Conservation (phyloP, 1,284 basidiomycete genomes). For the Tremellales sp. region DNA sequence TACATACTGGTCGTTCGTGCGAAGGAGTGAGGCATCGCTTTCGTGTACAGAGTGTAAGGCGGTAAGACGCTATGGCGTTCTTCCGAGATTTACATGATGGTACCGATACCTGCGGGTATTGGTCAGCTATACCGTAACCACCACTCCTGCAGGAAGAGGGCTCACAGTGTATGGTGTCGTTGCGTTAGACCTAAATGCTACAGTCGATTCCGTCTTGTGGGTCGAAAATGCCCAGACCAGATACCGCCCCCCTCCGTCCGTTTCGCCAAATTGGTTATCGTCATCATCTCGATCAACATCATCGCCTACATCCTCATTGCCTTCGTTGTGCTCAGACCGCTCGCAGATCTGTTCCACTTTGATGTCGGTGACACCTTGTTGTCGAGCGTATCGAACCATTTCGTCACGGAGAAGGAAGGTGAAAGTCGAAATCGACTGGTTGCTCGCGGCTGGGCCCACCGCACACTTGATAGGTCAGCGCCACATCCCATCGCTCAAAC, state of each 20-base stretch:
- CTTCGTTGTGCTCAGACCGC: slow-evolving; percentile 8
- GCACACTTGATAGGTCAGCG: not conserved
- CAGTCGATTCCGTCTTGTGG: not conserved
- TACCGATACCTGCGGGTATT: not conserved
- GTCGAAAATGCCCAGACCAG: not conserved
- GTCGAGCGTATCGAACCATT: slow-evolving; percentile 12
- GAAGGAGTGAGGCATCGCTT: slow-evolving; percentile 22
- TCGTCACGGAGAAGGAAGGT: not conserved
- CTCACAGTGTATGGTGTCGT: slow-evolving; percentile 19
- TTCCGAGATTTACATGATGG: not conserved
- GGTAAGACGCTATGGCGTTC: not conserved
- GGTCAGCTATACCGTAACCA: not conserved
- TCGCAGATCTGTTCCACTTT: slow-evolving; percentile 39
- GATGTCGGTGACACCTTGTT: slow-evolving; percentile 20
- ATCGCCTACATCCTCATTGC: slow-evolving; percentile 14
- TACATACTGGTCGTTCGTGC: slow-evolving; percentile 31
- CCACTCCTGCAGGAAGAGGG: not conserved
- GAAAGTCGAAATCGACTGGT: not conserved
- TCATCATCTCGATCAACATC: slow-evolving; percentile 15
- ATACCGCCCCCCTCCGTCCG: slow-evolving; percentile 5
- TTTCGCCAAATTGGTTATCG: slow-evolving; percentile 5
- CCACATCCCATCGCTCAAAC: not conserved
- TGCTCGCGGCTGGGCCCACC: not conserved
- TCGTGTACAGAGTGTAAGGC: not conserved
- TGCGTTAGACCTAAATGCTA: not conserved